Percentiles rank a stretch among this genome's conserved stretches.
Evolutionary conservation across 2,329 filamentous ascomycete species (phyloP).

Genomic region (Fusarium hainanense): DNA sequence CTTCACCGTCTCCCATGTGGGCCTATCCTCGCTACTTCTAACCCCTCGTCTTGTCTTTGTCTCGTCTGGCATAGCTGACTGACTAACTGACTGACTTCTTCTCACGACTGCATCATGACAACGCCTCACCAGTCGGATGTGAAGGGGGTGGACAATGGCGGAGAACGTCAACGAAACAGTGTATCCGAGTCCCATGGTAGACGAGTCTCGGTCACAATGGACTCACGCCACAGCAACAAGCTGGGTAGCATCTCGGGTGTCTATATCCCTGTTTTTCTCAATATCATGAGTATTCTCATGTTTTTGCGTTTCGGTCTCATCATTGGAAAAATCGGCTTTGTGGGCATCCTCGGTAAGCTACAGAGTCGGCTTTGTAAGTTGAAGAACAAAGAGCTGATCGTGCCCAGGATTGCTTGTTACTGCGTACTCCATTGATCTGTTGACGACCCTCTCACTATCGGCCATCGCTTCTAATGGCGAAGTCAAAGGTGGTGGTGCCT

Average conservation of each 20-base stretch:
- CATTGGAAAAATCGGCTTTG: slow-evolving; percentile 79
- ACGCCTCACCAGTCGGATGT: slow-evolving; percentile 35
- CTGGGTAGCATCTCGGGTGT: slow-evolving; percentile 82
- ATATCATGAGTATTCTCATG: slow-evolving; percentile 91
- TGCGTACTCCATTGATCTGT: slow-evolving; percentile 84
- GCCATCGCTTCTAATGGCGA: slow-evolving; percentile 92
- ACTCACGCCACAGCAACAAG: slow-evolving; percentile 64
- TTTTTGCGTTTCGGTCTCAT: slow-evolving; percentile 90
- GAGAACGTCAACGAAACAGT: slow-evolving; percentile 11
- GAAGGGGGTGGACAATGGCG: slow-evolving; percentile 26
- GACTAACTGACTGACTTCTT: slow-evolving; percentile 14
- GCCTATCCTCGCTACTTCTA: slow-evolving; percentile 21
- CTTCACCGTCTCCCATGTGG: slow-evolving; percentile 25
- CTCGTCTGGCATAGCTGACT: not conserved
- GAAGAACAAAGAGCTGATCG: not conserved
- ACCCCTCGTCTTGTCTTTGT: slow-evolving; percentile 30
- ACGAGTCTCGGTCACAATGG: slow-evolving; percentile 45
- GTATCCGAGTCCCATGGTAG: slow-evolving; percentile 20
- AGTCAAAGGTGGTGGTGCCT: slow-evolving; percentile 86
- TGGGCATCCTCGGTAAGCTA: slow-evolving; percentile 79
- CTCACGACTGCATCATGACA: slow-evolving; percentile 30
- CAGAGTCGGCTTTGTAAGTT: not conserved
- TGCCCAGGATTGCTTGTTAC: slow-evolving; percentile 74
- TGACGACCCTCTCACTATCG: slow-evolving; percentile 86
- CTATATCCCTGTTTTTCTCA: slow-evolving; percentile 89